A percentile compares a stretch with the other conserved stretches of the same genome.
Conservation (phyloP, 129 eudicot species). For the Deinandra increscens region DNA sequence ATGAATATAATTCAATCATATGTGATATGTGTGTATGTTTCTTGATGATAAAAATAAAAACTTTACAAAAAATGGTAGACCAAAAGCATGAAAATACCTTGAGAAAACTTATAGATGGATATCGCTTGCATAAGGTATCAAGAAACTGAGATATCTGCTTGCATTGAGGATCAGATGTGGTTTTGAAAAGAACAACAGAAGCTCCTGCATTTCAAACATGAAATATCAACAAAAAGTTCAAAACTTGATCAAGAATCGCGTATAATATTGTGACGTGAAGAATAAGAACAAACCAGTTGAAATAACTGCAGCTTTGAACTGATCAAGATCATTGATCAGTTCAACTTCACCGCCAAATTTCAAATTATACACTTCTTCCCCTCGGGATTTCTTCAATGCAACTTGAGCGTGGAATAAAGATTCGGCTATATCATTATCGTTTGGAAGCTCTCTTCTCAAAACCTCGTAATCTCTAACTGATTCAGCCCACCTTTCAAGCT, state of each 20-base stretch:
- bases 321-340: conserved; percentile 58
- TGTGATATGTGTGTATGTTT: conserved; percentile 15
- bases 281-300: conserved; percentile 57
- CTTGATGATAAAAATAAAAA: conserved; percentile 10
- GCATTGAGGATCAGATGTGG: conserved; percentile 53
- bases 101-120: conserved; percentile 77
- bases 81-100: conserved; percentile 47
- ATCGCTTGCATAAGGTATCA: conserved; percentile 64
- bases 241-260: conserved; percentile 11
- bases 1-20: conserved; percentile 8
- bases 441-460: conserved; percentile 62
- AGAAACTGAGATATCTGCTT: conserved; percentile 60
- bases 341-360: conserved; percentile 96
- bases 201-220: conserved; percentile 51
- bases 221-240: neutral
- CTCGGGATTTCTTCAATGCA: conserved; percentile 76
- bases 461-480: conserved; percentile 94
- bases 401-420: conserved; percentile 88
- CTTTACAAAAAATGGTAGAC: conserved; percentile 17
- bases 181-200: conserved; percentile 69
- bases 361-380: conserved; percentile 80
- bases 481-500: conserved; percentile 92
- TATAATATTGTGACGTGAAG: neutral
- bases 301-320: conserved; percentile 75
- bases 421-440: conserved; percentile 69